Conservation (phyloP, 768 basidiomycete species). For the Austroboletus eburneus region DNA sequence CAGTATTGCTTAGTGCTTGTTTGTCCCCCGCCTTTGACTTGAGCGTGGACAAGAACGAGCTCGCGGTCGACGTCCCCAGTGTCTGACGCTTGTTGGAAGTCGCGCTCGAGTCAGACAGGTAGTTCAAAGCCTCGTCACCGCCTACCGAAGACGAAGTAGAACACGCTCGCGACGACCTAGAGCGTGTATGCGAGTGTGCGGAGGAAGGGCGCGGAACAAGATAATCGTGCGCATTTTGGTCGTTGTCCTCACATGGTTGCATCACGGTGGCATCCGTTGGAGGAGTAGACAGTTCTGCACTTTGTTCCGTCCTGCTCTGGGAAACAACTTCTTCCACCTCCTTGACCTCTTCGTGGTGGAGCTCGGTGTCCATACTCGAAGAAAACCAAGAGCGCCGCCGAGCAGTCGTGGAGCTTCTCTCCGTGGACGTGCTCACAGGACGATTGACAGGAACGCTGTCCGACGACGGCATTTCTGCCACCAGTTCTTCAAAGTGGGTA, state of each 20-base stretch:
- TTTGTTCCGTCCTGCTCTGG: constrained; percentile 25
- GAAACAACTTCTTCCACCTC: constrained; percentile 22
- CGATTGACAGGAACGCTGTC: constrained; percentile 21
- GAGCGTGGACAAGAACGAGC: constrained; percentile 74
- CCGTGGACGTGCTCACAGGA: constrained; percentile 21
- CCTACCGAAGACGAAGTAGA: constrained; percentile 33
- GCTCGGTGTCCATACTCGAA: constrained; percentile 37
- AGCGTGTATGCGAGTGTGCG: constrained; percentile 34
- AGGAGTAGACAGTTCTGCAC: constrained; percentile 29
- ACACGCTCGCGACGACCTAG: constrained; percentile 33
- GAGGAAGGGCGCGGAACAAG: constrained; percentile 41
- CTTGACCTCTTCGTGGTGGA: constrained; percentile 16
- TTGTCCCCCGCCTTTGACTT: constrained; percentile 79
- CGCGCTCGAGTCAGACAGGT: constrained; percentile 32
- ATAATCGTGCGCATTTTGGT: constrained; percentile 15
- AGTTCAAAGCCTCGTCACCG: constrained; percentile 26
- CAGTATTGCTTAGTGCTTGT: constrained; percentile 78
- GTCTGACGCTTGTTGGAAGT: constrained; percentile 38
- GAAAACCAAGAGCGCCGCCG: constrained; percentile 59
- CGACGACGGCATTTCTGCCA: constrained; percentile 18
- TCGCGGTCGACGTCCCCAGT: constrained; percentile 28
- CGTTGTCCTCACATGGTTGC: constrained; percentile 16
- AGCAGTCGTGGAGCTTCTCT: constrained; percentile 24
- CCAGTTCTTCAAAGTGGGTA: constrained; percentile 30
- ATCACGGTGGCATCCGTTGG: constrained; percentile 5